phyloP scores from a whole-genome alignment of 306 rosid genomes.

The Ammopiptanthus mongolicus region DNA sequence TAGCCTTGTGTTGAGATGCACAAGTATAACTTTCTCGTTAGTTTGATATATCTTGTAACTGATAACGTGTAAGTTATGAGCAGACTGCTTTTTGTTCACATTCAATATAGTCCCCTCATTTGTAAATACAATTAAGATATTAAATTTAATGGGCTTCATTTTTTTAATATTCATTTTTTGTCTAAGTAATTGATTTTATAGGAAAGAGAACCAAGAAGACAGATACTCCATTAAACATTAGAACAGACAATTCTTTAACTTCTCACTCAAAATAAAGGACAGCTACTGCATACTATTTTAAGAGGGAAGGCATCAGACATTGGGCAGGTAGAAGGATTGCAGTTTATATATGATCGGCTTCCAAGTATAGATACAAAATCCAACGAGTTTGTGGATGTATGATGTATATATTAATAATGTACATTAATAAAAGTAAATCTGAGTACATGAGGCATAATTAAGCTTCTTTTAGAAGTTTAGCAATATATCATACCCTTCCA shows the following conservation, averaged over 20 bases:
- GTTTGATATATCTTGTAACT: background rate
- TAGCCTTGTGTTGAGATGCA: conserved; percentile 2
- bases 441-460: background rate
- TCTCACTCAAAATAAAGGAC: background rate
- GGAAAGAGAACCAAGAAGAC: background rate
- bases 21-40: background rate
- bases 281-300: background rate
- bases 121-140: background rate
- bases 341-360: background rate
- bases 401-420: background rate
- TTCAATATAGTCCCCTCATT: background rate
- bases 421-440: background rate
- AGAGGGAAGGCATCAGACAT: background rate
- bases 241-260: background rate
- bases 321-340: background rate
- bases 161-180: background rate
- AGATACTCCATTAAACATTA: background rate
- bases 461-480: background rate
- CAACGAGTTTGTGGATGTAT: background rate
- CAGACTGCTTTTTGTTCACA: background rate
- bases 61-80: background rate
- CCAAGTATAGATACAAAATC: background rate
- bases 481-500: background rate
- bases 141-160: background rate
- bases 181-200: background rate